Conservation (phyloP, 1,284 basidiomycete species). For the Inonotus hispidus region DNA sequence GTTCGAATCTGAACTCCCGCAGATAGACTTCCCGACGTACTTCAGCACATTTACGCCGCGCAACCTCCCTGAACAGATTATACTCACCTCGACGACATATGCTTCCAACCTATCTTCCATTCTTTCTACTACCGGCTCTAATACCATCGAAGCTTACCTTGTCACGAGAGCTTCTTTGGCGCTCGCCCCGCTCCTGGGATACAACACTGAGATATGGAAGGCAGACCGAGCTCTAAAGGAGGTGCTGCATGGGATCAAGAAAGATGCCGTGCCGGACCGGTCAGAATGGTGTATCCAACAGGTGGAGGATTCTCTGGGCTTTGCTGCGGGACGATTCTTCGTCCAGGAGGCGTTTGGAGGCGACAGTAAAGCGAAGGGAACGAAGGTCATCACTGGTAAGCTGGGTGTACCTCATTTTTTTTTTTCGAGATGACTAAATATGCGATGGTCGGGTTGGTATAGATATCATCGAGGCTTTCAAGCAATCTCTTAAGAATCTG, state of each 20-base stretch:
- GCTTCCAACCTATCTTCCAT: constrained; percentile 64
- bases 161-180: constrained; percentile 62
- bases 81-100: constrained; percentile 84
- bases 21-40: constrained; percentile 81
- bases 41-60: constrained; percentile 81
- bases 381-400: constrained; percentile 76
- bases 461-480: constrained; percentile 85
- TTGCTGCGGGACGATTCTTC: constrained; percentile 76
- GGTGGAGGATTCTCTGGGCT: constrained; percentile 65
- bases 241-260: constrained; percentile 77
- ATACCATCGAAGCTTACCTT: constrained; percentile 86
- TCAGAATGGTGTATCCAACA: constrained; percentile 67
- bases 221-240: constrained; percentile 67
- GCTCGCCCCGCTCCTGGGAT: constrained; percentile 67
- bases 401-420: background rate
- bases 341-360: constrained; percentile 84
- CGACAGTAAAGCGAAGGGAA: constrained; percentile 75
- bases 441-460: background rate
- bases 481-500: constrained; percentile 68
- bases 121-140: constrained; percentile 60
- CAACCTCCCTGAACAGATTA: constrained; percentile 68
- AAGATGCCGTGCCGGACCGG: constrained; percentile 80
- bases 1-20: constrained; percentile 65
- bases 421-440: no score
- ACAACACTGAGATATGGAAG: constrained; percentile 70